Base-by-base conservation (phyloP, 2,329 filamentous ascomycete species). In the Aphanoascus verrucosus region DNA sequence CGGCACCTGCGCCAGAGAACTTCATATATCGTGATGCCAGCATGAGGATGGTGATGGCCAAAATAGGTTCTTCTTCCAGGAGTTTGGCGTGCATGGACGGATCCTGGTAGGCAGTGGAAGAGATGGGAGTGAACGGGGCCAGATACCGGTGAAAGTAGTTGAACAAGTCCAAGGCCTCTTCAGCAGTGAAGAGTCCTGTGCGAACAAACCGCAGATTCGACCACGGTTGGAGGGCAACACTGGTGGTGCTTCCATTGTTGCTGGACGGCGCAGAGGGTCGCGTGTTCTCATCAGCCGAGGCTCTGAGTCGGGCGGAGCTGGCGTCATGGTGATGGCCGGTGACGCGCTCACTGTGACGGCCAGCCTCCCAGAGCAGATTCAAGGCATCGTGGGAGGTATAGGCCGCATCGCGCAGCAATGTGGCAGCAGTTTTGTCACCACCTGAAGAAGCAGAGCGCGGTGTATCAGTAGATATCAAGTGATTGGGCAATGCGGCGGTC, bases 111-210 rank as follows among this genome's bases (percentile, higher is more conserved):
- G 90, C 88, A 0, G 88, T 87, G 0, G 90, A 85, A 2, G 87
- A 88, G 55, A 94, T 90, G 1, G 89, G 89, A 0, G 89, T 95
- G 63, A 95, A 76, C 0, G 88, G 88, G 1, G 87, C 88, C 5
- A 94, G 76, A 61, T 86, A 88, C 59, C 82, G 80, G 71, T 94
- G 94, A 70, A 94, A 94, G 70, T 94, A 94, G 64, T 89, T 83
- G 56, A 95, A 85, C 62, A 94, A 94, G 47, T 83, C 82, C 62
- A 94, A 86, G 19, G 86, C 89, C 68, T 95, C 89, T 57, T 84
- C 81, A 0, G 88, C 84, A 0, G 88, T 93, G 67, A 95, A 90
- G 87, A 88, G 94, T 5, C 89, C 89, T 14, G 87, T 87, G 49
- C 87, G 81, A 15, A 95, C 89, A 66, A 94, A 94, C 40, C 88